Percentiles rank a stretch among this genome's conserved stretches.
These are phyloP conservation scores for Dictyophora rubrovolvata DNA, from an alignment of 768 basidiomycete genomes.

Conservation along the genomic window DNA sequence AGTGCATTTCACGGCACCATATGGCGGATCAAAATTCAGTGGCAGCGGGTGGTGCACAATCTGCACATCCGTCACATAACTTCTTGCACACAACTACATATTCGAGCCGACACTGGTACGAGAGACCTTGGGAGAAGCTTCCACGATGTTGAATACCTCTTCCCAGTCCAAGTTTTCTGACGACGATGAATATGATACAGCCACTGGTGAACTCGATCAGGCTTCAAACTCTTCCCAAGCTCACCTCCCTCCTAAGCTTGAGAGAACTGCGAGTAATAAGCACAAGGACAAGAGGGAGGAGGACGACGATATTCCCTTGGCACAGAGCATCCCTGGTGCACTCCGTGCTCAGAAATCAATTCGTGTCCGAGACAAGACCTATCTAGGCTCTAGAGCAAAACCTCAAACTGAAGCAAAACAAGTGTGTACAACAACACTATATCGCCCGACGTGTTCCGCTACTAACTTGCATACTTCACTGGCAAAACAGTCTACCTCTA, in stretches of 20 bases:
- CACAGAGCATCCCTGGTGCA: conserved; percentile 73
- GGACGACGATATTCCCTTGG: conserved; percentile 79
- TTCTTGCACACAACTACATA: too few relatives aligned
- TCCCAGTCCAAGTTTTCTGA: background rate
- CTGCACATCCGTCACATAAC: too few relatives aligned
- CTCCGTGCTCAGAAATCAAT: conserved; percentile 75
- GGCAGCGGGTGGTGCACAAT: too few relatives aligned
- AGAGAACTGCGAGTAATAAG: too few relatives aligned
- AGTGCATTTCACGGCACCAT: too few relatives aligned
- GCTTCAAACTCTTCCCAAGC: too few relatives aligned
- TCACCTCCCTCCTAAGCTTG: too few relatives aligned
- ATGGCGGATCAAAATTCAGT: too few relatives aligned
- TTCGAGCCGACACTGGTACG: too few relatives aligned
- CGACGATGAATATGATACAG: background rate
- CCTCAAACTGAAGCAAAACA: background rate
- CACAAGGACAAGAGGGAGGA: conserved; percentile 17
- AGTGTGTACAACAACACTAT: background rate
- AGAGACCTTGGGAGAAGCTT: too few relatives aligned
- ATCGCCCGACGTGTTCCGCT: too few relatives aligned
- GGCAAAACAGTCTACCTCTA: background rate
- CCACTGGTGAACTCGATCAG: background rate
- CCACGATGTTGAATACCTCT: background rate
- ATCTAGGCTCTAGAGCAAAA: conserved; percentile 25
- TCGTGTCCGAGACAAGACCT: conserved; percentile 58
- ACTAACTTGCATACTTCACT: background rate